These are phyloP conservation scores for Evansstolkia leycettana DNA, from an alignment of 495 filamentous ascomycete genomes.

Conservation along the genomic window DNA sequence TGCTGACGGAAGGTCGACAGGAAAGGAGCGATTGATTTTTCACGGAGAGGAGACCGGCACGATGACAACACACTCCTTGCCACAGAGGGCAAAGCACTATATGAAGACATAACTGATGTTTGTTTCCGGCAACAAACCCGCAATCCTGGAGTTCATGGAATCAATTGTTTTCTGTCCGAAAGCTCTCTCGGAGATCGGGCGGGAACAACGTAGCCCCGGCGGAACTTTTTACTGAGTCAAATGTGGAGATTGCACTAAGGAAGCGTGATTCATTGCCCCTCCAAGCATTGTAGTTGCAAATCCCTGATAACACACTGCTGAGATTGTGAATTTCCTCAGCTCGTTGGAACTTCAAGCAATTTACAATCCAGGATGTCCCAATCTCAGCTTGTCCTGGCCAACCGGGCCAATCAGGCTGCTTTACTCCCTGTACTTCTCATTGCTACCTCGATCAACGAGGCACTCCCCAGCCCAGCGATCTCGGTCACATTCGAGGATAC, in stretches of 20 bases:
- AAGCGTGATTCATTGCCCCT: background rate
- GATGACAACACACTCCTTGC: conserved; percentile 26
- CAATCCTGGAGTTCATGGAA: conserved; percentile 4
- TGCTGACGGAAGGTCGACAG: conserved; percentile 21
- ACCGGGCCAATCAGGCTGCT: conserved; percentile 44
- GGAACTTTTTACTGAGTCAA: conserved; percentile 8
- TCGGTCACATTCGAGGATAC: conserved; percentile 35
- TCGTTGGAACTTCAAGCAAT: background rate
- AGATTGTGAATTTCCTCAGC: too few species aligned
- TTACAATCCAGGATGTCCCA: conserved; percentile 18
- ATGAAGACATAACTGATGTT: conserved; percentile 24
- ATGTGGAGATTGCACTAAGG: background rate
- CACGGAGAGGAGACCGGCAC: conserved; percentile 21
- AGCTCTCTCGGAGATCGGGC: conserved; percentile 13
- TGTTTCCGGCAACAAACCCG: background rate
- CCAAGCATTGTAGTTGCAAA: too few species aligned
- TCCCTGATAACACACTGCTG: too few species aligned
- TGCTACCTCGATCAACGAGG: conserved; percentile 37
- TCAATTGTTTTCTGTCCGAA: conserved; percentile 30
- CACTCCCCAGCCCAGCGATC: conserved; percentile 29
- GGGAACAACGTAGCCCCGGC: conserved; percentile 25
- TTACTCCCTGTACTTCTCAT: conserved; percentile 37
- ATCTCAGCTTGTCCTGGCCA: conserved; percentile 43
- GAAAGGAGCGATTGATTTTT: conserved; percentile 21
- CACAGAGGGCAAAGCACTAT: conserved; percentile 25